Evolutionary conservation across 106 monocot species (phyloP), one percentile per base, ranked within the genome.

Genomic region (Acorus gramineus): DNA sequence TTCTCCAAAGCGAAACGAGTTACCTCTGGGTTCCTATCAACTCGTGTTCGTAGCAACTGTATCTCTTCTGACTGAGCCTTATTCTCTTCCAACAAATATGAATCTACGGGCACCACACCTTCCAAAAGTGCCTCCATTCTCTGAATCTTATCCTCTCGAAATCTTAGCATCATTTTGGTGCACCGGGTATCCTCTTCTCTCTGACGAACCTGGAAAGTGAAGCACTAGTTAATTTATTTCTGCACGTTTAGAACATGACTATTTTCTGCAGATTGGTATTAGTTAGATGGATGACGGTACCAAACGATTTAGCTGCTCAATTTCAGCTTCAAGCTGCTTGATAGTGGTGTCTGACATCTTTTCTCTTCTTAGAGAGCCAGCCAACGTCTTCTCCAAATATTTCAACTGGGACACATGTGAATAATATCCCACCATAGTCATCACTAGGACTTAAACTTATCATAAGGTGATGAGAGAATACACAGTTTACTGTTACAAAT

Each of bases 1-100:
- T 95, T 95, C 74, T 95, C 94, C 54, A 73, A 69, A 50, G 94
- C 94, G 78, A 95, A 90, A 60, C 94, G 89, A 46, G 89, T 95
- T 47, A 90, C 82, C 80, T 95, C 94, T 44, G 89, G 86, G 57
- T 95, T 90, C 69, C 60, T 86, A 66, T 95, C 94, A 60, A 78
- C 66, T 76, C 47, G 81, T 12, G 63, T 53, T 43, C 55, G 73
- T 63, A 95, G 79, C 52, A 87, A 66, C 14, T 80, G 57, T 71
- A 90, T 76, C 64, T 95, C 89, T 65, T 86, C 71, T 13, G 66
- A 59, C 10, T 80, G 64, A 61, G 70, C 58, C 52, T 55, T 78
- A 42, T 80, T 90, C 42, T 86, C 94, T 71, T 95, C 80, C 11
- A 60, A 9, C 42, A 84, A 65, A 70, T 86, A 95, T 70, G 75